These are phyloP conservation scores for Xylariomycetidae sp. DNA, from an alignment of 2,329 filamentous ascomycete species.

Conservation along the genomic window DNA sequence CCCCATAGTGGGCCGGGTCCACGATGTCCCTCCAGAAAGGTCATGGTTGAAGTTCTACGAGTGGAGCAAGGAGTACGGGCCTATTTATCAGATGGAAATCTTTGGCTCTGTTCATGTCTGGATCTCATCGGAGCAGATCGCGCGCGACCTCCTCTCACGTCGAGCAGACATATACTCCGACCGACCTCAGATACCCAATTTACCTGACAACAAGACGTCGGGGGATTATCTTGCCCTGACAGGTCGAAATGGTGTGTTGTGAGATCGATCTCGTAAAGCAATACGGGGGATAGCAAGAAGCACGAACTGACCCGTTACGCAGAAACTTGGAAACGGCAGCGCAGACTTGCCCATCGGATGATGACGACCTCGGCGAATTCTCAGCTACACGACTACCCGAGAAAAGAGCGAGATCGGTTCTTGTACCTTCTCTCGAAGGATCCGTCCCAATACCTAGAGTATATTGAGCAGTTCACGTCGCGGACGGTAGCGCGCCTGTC, in stretches of 20 bases:
- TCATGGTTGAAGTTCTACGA: conserved; percentile 45
- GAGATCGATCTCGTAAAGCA: too few relatives aligned
- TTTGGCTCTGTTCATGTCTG: conserved; percentile 43
- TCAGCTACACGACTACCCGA: conserved; percentile 37
- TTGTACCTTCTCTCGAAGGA: conserved; percentile 36
- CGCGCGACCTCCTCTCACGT: conserved; percentile 39
- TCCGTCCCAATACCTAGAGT: conserved; percentile 38
- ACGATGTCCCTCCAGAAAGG: conserved; percentile 37
- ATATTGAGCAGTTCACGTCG: conserved; percentile 43
- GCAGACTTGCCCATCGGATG: conserved; percentile 39
- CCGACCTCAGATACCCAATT: conserved; percentile 40
- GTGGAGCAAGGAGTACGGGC: conserved; percentile 41
- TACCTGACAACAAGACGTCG: conserved; percentile 42
- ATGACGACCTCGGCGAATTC: conserved; percentile 34
- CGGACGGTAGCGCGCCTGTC: conserved; percentile 40
- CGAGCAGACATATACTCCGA: conserved; percentile 42
- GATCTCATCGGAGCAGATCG: conserved; percentile 43
- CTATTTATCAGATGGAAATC: conserved; percentile 42
- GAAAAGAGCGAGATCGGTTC: conserved; percentile 39
- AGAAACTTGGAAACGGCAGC: conserved; percentile 46
- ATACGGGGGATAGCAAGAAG: too few relatives aligned
- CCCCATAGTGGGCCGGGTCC: conserved; percentile 39
- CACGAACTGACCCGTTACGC: conserved; percentile 1
- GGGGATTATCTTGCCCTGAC: conserved; percentile 42
- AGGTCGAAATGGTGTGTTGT: conserved; percentile 33